Conservation (phyloP, 2,329 filamentous ascomycete species). For the Cordyceps farinosa region DNA sequence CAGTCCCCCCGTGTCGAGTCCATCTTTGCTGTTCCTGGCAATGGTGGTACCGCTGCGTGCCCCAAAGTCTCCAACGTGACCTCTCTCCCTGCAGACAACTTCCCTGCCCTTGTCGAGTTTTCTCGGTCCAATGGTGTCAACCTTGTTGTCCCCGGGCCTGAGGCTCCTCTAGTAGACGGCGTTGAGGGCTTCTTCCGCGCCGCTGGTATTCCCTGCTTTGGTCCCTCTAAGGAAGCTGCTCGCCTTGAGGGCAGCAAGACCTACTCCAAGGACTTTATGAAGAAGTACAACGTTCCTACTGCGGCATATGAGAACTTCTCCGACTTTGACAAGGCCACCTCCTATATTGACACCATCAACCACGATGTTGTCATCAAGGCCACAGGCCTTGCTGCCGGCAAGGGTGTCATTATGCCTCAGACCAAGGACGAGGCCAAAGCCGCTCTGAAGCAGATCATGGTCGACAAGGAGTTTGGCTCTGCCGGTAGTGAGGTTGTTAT, state of each 20-base stretch:
- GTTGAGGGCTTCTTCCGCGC: slow-evolving; percentile 77
- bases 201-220: slow-evolving; percentile 76
- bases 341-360: slow-evolving; percentile 68
- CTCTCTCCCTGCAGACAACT: slow-evolving; percentile 70
- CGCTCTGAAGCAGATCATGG: slow-evolving; percentile 86
- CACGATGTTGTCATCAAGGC: slow-evolving; percentile 92
- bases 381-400: slow-evolving; percentile 84
- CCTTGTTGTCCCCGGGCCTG: slow-evolving; percentile 84
- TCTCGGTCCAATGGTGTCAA: slow-evolving; percentile 71
- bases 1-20: slow-evolving; percentile 75
- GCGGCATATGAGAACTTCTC: slow-evolving; percentile 87
- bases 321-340: slow-evolving; percentile 66
- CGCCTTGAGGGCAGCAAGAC: slow-evolving; percentile 95
- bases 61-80: slow-evolving; percentile 71
- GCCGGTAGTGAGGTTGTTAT: slow-evolving; percentile 92
- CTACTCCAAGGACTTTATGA: slow-evolving; percentile 98
- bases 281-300: slow-evolving; percentile 82
- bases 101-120: slow-evolving; percentile 70
- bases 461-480: slow-evolving; percentile 77
- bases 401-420: slow-evolving; percentile 87
- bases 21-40: slow-evolving; percentile 78
- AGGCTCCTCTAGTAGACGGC: slow-evolving; percentile 89
- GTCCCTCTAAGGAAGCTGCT: slow-evolving; percentile 79
- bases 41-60: slow-evolving; percentile 73
- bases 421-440: slow-evolving; percentile 77